Base-by-base conservation (phyloP, 345 rosid genomes). In the Citropsis articulata region DNA sequence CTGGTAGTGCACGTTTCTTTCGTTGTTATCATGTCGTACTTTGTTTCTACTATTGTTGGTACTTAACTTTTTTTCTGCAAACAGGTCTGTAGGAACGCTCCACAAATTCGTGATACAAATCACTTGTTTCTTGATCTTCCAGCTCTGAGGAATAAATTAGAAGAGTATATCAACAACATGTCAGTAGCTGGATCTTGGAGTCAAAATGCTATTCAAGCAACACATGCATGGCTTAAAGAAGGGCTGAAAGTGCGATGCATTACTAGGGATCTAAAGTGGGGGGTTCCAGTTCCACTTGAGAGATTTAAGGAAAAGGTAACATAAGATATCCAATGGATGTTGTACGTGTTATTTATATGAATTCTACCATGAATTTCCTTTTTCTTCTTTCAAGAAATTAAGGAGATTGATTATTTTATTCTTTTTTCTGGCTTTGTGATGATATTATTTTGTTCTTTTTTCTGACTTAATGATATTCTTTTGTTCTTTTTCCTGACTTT, bases 111-210 rank as follows among this genome's bases (percentile, higher is more conserved):
- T 12, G 92, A 90, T 75, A 94, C 98, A 66, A 81, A 87, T 55
- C 99, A 94, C 85, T 86, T 97, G 84, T 97, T 97, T 86, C 97
- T 97, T 30, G 98, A 96, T 91, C 98, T 97, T 80, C 99, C 98
- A 4, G 61, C 80, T 68, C 89, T 97, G 63, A 89, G 93, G 86
- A 94, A 90, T 84, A 85, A 83, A 82, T 73, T 97, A 83, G 94
- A 79, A 77, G 83, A 89, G 73, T 97, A 97, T 75, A 85, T 94
- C 28, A 85, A 89, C 69, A 79, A 83, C 56, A 93, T 83, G 86
- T 91, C 97, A 10, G 92, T 86, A 28, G 81, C 88, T 79, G 99
- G 99, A 75, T 87, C 90, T 40, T 97, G 99, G 99, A 97, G 98
- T 89, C 93, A 89, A 80, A 97, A 97, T 87, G 99, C 99, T 75